Conservation (phyloP, 2,329 filamentous ascomycete genomes). For the Colletotrichum acutatum region DNA sequence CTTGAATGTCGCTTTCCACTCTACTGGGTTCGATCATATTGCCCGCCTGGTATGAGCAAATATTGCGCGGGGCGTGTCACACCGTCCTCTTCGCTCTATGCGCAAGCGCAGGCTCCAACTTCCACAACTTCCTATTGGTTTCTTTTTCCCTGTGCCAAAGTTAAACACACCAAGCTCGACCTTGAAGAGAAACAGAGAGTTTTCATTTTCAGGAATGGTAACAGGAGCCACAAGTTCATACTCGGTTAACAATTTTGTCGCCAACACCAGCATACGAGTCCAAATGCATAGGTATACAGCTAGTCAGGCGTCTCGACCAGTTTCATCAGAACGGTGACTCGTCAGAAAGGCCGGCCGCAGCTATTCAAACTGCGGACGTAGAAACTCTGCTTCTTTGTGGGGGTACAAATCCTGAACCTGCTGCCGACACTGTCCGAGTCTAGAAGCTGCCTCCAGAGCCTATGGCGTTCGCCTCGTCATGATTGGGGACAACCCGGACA, state of each 20-base stretch:
- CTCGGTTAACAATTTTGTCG: background rate
- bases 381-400: background rate
- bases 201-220: too few species aligned
- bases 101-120: too few species aligned
- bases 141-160: too few species aligned
- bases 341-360: background rate
- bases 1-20: background rate
- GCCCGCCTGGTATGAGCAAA: background rate
- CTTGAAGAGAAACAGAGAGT: too few species aligned
- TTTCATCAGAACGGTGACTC: background rate
- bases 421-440: background rate
- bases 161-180: too few species aligned
- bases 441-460: background rate
- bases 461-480: constrained; percentile 9
- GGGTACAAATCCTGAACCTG: background rate
- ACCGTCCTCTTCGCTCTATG: too few species aligned
- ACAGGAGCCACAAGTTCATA: too few species aligned
- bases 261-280: background rate
- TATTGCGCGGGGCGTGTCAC: too few species aligned
- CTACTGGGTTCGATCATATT: too few species aligned
- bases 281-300: too few species aligned
- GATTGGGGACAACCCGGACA: background rate
- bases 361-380: background rate
- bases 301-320: background rate
- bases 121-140: too few species aligned